Percentiles rank a stretch among this genome's conserved stretches.
phyloP scores from a whole-genome alignment of 1,284 basidiomycete species.

The Puccinia coronata region DNA sequence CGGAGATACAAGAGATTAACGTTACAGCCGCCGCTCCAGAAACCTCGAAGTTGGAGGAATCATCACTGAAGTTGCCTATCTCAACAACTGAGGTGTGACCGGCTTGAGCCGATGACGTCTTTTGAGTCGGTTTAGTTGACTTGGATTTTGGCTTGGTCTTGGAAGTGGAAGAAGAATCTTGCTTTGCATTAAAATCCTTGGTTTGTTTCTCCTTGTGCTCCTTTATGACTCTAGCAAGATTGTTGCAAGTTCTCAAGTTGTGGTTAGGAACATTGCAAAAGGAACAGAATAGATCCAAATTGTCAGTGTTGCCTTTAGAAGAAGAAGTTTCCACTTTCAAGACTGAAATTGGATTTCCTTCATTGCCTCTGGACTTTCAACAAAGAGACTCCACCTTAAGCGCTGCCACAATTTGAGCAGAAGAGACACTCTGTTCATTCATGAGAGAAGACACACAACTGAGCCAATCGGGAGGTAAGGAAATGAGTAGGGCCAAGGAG shows the following conservation, averaged over 20 bases:
- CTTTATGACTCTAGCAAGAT: neutral
- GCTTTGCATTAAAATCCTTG: neutral
- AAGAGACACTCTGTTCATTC: neutral
- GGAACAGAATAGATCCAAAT: neutral
- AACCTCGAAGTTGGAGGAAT: neutral
- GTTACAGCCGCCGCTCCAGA: neutral
- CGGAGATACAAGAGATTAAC: neutral
- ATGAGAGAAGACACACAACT: slow-evolving; percentile 16
- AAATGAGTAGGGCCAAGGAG: neutral
- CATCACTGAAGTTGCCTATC: neutral
- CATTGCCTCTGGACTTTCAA: neutral
- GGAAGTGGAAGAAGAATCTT: neutral
- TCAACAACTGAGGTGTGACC: neutral
- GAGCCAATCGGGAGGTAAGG: slow-evolving; percentile 10
- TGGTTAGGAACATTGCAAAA: neutral
- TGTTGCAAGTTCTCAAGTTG: neutral
- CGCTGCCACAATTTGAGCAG: neutral
- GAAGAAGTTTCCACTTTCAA: neutral
- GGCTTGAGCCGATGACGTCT: neutral
- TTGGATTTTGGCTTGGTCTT: neutral
- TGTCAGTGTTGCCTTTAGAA: neutral
- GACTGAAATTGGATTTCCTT: neutral
- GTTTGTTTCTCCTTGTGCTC: neutral
- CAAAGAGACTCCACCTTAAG: slow-evolving; percentile 1
- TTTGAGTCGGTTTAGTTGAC: neutral